Conservation (phyloP, 495 filamentous ascomycete genomes). For the Penicillium steckii region DNA sequence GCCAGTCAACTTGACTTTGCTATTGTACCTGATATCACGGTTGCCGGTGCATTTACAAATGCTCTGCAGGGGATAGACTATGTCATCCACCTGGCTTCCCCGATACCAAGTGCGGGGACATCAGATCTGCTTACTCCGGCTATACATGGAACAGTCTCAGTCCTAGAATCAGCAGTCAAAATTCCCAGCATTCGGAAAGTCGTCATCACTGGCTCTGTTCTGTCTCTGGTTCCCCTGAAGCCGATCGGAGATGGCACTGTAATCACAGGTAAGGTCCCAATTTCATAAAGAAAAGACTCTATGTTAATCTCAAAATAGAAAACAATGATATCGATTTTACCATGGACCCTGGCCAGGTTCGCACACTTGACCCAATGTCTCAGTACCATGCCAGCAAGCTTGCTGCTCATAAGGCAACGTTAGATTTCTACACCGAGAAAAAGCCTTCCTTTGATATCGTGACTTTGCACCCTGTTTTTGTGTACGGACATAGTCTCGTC, state of each 20-base stretch:
- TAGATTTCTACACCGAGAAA: slow-evolving; percentile 17
- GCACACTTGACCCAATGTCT: no score
- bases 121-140: slow-evolving; percentile 34
- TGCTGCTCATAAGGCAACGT: slow-evolving; percentile 28
- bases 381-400: slow-evolving; percentile 34
- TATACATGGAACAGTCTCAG: slow-evolving; percentile 28
- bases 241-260: slow-evolving; percentile 23
- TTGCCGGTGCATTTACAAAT: slow-evolving; percentile 24
- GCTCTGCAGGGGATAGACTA: slow-evolving; percentile 35
- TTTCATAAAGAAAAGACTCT: background rate
- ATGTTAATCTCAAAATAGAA: slow-evolving; percentile 20
- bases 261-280: slow-evolving; percentile 20
- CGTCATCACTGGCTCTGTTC: slow-evolving; percentile 36
- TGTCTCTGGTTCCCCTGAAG: slow-evolving; percentile 25
- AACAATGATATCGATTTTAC: slow-evolving; percentile 30
- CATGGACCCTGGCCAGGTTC: no score
- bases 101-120: slow-evolving; percentile 25
- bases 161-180: slow-evolving; percentile 30
- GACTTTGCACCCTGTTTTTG: slow-evolving; percentile 28
- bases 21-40: slow-evolving; percentile 31
- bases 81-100: slow-evolving; percentile 41
- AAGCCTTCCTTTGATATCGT: slow-evolving; percentile 32
- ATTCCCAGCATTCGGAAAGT: slow-evolving; percentile 33
- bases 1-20: slow-evolving; percentile 24
- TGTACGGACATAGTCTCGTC: slow-evolving; percentile 28